Percentiles rank a stretch among this genome's conserved stretches.
Evolutionary conservation across 495 filamentous ascomycete genomes (phyloP).

Genomic region (Pseudomonodictys pantanalensis): DNA sequence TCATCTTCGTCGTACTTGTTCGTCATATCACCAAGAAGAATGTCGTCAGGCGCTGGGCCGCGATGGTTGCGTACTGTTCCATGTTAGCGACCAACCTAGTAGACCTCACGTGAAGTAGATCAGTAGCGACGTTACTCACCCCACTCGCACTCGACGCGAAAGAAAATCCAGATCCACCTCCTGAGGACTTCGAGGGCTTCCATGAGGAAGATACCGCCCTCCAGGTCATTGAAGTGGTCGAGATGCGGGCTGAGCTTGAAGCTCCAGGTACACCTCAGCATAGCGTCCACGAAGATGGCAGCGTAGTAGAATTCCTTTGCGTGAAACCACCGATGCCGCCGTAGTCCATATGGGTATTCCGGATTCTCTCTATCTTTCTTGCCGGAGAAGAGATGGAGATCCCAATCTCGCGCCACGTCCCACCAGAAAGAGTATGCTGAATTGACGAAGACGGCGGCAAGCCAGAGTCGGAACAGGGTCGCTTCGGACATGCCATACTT

Average conservation of each 20-base stretch:
- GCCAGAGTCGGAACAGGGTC: conserved; percentile 57
- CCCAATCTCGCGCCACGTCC: conserved; percentile 97
- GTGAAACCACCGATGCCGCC: conserved; percentile 67
- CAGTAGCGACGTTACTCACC: conserved; percentile 44
- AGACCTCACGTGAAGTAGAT: not conserved
- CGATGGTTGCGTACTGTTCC: conserved; percentile 53
- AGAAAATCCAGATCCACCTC: conserved; percentile 96
- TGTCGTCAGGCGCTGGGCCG: conserved; percentile 54
- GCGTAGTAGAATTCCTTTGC: conserved; percentile 71
- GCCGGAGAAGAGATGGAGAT: conserved; percentile 73
- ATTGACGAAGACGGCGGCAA: conserved; percentile 66
- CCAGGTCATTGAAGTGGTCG: conserved; percentile 76
- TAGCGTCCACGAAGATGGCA: conserved; percentile 73
- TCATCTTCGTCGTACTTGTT: conserved; percentile 54
- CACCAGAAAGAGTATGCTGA: conserved; percentile 94
- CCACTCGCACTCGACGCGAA: conserved; percentile 91
- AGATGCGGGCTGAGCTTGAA: conserved; percentile 78
- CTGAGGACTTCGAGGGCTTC: conserved; percentile 81
- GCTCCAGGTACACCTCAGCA: conserved; percentile 85
- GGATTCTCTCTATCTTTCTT: conserved; percentile 48
- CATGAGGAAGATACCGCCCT: conserved; percentile 82
- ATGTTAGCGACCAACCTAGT: conserved; percentile 35
- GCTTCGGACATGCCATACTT: conserved; percentile 56
- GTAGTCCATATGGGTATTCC: conserved; percentile 73
- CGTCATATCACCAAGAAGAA: conserved; percentile 53